These are phyloP conservation scores for Logfia minima DNA, from an alignment of 129 eudicot genomes.

Conservation along the genomic window DNA sequence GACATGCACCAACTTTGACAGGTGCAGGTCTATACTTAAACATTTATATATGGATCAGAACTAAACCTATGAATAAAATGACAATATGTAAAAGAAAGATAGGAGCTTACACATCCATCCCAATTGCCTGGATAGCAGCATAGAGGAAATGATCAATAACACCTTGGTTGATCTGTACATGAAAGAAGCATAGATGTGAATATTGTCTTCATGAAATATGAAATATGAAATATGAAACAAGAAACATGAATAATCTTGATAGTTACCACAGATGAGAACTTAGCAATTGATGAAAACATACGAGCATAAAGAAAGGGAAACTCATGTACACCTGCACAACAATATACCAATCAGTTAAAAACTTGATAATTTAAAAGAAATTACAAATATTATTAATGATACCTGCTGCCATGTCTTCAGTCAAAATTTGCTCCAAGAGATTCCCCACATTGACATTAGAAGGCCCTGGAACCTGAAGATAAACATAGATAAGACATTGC, in stretches of 20 bases:
- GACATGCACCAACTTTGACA: constrained; percentile 97
- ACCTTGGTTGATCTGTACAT: constrained; percentile 58
- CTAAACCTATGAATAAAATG: neutral
- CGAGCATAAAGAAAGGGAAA: constrained; percentile 95
- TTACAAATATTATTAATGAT: neutral
- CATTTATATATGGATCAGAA: neutral
- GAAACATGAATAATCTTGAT: constrained; percentile 7
- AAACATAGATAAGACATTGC: constrained; percentile 9
- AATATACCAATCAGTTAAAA: constrained; percentile 21
- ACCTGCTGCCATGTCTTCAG: constrained; percentile 90
- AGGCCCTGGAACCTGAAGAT: constrained; percentile 55
- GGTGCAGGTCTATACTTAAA: constrained; percentile 64
- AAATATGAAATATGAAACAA: neutral
- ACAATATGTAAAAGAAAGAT: neutral
- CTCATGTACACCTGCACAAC: constrained; percentile 67
- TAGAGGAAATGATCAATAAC: constrained; percentile 68
- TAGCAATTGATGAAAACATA: constrained; percentile 77
- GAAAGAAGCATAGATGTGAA: constrained; percentile 25
- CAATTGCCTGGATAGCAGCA: constrained; percentile 77
- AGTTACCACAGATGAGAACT: constrained; percentile 82
- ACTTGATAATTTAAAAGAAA: neutral
- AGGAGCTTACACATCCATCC: constrained; percentile 83
- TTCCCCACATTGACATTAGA: constrained; percentile 45
- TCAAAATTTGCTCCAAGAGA: constrained; percentile 64
- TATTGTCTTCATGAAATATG: neutral